Percentiles rank a stretch among this genome's conserved stretches.
phyloP scores from a whole-genome alignment of 1,284 basidiomycete genomes.

The Trametes hirsuta region DNA sequence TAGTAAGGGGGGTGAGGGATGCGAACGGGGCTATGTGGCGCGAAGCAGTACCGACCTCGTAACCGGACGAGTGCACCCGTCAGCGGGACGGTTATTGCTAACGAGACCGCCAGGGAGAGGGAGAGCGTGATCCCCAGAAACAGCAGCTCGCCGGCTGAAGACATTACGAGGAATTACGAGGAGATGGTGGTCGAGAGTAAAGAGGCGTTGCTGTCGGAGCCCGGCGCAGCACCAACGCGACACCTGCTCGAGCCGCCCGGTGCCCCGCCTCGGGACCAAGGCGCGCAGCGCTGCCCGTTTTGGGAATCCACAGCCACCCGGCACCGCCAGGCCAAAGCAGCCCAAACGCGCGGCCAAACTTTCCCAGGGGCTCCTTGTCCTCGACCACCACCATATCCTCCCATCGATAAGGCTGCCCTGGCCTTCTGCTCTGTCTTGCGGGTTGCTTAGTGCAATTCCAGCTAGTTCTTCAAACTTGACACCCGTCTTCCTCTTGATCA shows the following conservation, averaged over 20 bases:
- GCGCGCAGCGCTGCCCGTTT: slow-evolving; percentile 8
- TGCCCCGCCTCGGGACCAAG: background rate
- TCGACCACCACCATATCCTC: slow-evolving; percentile 43
- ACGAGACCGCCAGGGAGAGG: slow-evolving; percentile 54
- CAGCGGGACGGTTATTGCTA: slow-evolving; percentile 54
- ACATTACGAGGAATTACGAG: slow-evolving; percentile 34
- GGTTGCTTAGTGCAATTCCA: background rate
- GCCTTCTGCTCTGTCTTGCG: background rate
- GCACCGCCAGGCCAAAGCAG: slow-evolving; percentile 21
- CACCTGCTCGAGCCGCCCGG: background rate
- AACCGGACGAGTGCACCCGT: slow-evolving; percentile 73
- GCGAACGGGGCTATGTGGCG: background rate
- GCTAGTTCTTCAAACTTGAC: background rate
- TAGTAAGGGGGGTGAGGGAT: slow-evolving; percentile 6
- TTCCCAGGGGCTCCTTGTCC: slow-evolving; percentile 36
- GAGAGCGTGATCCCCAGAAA: slow-evolving; percentile 45
- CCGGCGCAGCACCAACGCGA: slow-evolving; percentile 12
- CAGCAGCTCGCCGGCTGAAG: slow-evolving; percentile 16
- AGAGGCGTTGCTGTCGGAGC: background rate
- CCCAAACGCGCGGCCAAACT: slow-evolving; percentile 16
- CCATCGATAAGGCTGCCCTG: slow-evolving; percentile 13
- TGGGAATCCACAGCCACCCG: slow-evolving; percentile 24
- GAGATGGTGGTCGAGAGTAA: slow-evolving; percentile 37
- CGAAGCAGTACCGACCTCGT: slow-evolving; percentile 37
- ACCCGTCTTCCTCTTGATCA: no score